Evolutionary conservation across 352 stramenopile species (phyloP).

Genomic region (Elongisporangium senticosum): DNA sequence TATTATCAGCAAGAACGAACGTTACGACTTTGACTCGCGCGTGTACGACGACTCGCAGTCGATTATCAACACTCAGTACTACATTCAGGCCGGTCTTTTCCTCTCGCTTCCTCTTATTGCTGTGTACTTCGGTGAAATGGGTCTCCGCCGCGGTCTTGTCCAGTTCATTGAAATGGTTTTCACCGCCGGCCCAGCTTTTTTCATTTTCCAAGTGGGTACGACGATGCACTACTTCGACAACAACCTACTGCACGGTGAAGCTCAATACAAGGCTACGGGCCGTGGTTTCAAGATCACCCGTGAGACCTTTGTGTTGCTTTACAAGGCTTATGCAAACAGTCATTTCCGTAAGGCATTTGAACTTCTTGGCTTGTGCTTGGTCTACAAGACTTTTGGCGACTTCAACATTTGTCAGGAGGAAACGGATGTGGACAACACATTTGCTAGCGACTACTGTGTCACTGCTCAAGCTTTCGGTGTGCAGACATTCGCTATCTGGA

Average conservation of each 20-base stretch:
- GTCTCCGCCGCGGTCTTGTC: slow-evolving; percentile 55
- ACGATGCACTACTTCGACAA: slow-evolving; percentile 87
- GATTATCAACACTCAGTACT: slow-evolving; percentile 82
- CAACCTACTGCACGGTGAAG: slow-evolving; percentile 72
- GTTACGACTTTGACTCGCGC: slow-evolving; percentile 48
- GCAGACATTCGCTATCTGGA: slow-evolving; percentile 79
- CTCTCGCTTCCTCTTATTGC: slow-evolving; percentile 71
- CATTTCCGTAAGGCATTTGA: slow-evolving; percentile 82
- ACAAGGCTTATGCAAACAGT: slow-evolving; percentile 68
- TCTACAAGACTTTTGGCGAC: slow-evolving; percentile 68
- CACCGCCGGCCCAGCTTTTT: slow-evolving; percentile 64
- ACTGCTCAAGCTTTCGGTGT: slow-evolving; percentile 74
- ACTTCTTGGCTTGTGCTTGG: slow-evolving; percentile 60
- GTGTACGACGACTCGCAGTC: slow-evolving; percentile 55
- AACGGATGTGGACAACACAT: slow-evolving; percentile 26
- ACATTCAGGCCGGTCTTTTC: slow-evolving; percentile 78
- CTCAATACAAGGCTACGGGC: slow-evolving; percentile 77
- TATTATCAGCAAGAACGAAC: slow-evolving; percentile 60
- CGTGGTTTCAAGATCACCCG: slow-evolving; percentile 83
- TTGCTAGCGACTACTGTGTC: slow-evolving; percentile 56
- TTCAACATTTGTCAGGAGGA: slow-evolving; percentile 61
- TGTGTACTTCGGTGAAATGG: slow-evolving; percentile 80
- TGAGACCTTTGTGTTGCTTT: slow-evolving; percentile 77
- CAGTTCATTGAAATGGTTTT: slow-evolving; percentile 79
- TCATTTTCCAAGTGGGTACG: slow-evolving; percentile 77